Base-by-base conservation (phyloP, 1,284 basidiomycete genomes). In the Sanghuangporus weigelae region DNA sequence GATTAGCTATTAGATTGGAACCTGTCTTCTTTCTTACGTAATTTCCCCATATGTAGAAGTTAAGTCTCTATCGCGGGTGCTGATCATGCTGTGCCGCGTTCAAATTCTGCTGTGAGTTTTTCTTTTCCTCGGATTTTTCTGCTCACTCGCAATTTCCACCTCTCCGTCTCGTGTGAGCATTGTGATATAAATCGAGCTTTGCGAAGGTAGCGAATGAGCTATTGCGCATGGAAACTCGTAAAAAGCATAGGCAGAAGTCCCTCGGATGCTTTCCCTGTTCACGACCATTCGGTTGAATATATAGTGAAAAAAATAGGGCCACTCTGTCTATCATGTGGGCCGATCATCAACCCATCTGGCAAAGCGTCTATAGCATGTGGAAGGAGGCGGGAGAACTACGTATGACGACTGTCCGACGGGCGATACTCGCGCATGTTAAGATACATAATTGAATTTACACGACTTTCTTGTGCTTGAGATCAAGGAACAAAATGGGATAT, bases 391-490 rank as follows among this genome's bases (percentile, higher is more conserved):
- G 31, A 48, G 12, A 48, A 57, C 55, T 46, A 26, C 26, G 16
- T 46, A 46, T n/a, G 50, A 19, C 48, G 40, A 60, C 51, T 39
- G 58, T 50, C 58, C 38, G 48, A 51, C 31, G 58, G 49, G 49
- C 42, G 23, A 60, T 42, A 39, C 26, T 50, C 36, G 49, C 58
- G 58, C 31, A 54, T 8, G 53, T 14, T 54, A 35, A 35, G 10
- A 54, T 54, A 38, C 53, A 38, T 54, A 14, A 16, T 14, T 19
- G 53, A 36, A 39, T 14, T 36, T 23, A 38, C 53, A 54, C 38
- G 26, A 36, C 26, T 54, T 54, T 51, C 19, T 3, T 55, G 53
- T 51, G 21, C 16, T 36, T 19, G 48, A 49, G 10, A 49, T 49
- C 48, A 54, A 36, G 55, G 19, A 36, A 39, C 19, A 23, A 42